These are phyloP conservation scores for Yarrowia keelungensis DNA, from an alignment of 805 yeast genomes.

Conservation along the genomic window DNA sequence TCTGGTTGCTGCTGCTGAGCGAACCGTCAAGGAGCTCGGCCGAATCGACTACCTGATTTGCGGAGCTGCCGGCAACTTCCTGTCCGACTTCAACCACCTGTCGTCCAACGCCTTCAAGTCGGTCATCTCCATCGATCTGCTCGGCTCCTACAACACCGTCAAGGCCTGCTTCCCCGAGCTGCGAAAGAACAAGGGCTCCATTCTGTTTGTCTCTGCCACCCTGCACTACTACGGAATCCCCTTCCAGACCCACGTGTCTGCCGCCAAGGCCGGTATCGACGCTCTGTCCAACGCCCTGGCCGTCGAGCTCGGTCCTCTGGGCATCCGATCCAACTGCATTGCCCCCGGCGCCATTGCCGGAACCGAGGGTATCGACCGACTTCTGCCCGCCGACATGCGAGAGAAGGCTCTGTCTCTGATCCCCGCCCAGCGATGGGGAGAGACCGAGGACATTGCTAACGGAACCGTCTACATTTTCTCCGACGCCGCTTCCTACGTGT, in stretches of 20 bases:
- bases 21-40: conserved; percentile 73
- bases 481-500: conserved; percentile 77
- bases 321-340: conserved; percentile 79
- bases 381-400: conserved; percentile 56
- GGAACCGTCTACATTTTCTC: conserved; percentile 85
- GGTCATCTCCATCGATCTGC: conserved; percentile 82
- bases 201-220: conserved; percentile 85
- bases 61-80: conserved; percentile 96
- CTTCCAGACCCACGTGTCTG: conserved; percentile 87
- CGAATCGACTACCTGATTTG: conserved; percentile 86
- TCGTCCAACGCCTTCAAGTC: conserved; percentile 88
- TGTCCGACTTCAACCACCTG: conserved; percentile 77
- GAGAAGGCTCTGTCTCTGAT: conserved; percentile 57
- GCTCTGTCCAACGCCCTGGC: conserved; percentile 84
- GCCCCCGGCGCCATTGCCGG: conserved; percentile 92
- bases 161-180: conserved; percentile 79
- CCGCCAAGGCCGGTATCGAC: conserved; percentile 96
- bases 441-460: conserved; percentile 81
- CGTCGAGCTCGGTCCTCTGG: conserved; percentile 90
- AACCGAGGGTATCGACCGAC: conserved; percentile 83
- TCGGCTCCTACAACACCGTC: conserved; percentile 88
- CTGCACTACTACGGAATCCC: conserved; percentile 90
- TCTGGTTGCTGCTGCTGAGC: conserved; percentile 67
- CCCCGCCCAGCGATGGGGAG: conserved; percentile 63
- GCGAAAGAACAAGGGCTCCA: conserved; percentile 68